A percentile compares a stretch with the other conserved stretches of the same genome.
Conservation (phyloP, 78 protist species). For the Emiliania huxleyi region DNA sequence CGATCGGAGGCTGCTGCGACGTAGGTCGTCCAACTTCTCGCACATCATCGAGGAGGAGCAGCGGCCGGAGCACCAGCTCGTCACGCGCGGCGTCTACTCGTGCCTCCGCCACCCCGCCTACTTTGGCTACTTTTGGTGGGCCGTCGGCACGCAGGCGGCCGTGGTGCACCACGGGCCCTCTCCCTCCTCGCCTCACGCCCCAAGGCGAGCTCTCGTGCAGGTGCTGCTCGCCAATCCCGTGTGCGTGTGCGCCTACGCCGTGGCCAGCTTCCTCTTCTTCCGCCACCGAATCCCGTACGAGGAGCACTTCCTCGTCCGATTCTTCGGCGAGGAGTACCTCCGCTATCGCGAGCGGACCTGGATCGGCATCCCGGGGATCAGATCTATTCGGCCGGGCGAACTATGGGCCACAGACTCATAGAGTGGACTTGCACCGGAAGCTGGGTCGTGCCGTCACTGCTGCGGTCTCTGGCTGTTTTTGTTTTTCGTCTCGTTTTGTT, state of each 20-base stretch:
- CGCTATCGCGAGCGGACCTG: slow-evolving; percentile 42
- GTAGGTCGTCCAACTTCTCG: slow-evolving; percentile 67
- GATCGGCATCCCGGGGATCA: slow-evolving; percentile 69
- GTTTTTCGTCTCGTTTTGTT: too few relatives aligned
- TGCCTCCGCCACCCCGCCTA: slow-evolving; percentile 82
- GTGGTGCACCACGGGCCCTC: too few relatives aligned
- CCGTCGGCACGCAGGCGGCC: slow-evolving; percentile 64
- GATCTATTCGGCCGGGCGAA: too few relatives aligned
- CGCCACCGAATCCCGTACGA: slow-evolving; percentile 70
- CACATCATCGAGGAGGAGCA: slow-evolving; percentile 57
- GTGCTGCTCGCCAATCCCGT: slow-evolving; percentile 75
- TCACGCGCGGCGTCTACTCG: not conserved
- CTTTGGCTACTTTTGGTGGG: slow-evolving; percentile 83
- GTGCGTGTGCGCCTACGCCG: slow-evolving; percentile 53
- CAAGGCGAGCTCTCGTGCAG: not conserved
- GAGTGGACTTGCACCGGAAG: too few relatives aligned
- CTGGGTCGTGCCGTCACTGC: too few relatives aligned
- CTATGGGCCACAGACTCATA: too few relatives aligned
- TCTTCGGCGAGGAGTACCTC: slow-evolving; percentile 65
- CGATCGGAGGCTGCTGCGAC: too few relatives aligned
- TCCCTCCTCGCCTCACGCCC: too few relatives aligned
- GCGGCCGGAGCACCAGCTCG: not conserved
- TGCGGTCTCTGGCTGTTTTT: too few relatives aligned
- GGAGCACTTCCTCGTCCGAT: slow-evolving; percentile 60
- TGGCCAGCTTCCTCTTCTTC: slow-evolving; percentile 74